Base-by-base conservation (phyloP, 83 land plant genomes). In the Diphasiastrum complanatum region DNA sequence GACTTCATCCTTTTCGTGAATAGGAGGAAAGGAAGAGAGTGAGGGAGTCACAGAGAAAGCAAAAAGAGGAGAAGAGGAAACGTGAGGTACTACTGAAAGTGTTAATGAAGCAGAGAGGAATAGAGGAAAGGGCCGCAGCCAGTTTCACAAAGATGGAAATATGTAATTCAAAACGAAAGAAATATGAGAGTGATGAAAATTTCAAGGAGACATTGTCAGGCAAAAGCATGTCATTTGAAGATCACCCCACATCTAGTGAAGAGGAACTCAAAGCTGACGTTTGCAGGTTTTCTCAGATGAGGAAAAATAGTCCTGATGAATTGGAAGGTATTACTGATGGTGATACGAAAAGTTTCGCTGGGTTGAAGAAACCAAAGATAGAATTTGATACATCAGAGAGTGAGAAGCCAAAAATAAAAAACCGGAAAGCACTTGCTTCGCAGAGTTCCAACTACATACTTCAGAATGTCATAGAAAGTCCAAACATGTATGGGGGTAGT, bases 51-150 rank as follows among this genome's bases (percentile, higher is more conserved):
- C 25, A 52, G 82, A 68, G 59, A 84, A 67, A 63, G 85, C 73
- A 31, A 78, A 60, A 23, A 77, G 78, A 55, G 73, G 81, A 22
- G 68, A 82, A 1, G 81, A 81, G 63, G 84, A 81, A 57, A 74
- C 71, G 29, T 79, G 78, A 50, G 81, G 79, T 55, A 79, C 75
- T 10, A 67, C 75, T 28, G 73, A 50, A 56, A 75, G 60, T 45
- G 81, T 74, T 32, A 77, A 84, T 51, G 49, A 69, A 37, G 6
- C 47, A n/a, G 68, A 46, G 23, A 74, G 68, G 52, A 80, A 70
- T 20, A 34, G 45, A 33, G 8, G 27, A 56, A 34, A 56, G 33
- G 45, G 45, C 43, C 0, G 11, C 43, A 24, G 26, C 61, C 23
- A 57, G 38, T 40, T 40, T 40, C n/a, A 30, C 48, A 38, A 2